A percentile compares a stretch with the other conserved stretches of the same genome.
Evolutionary conservation across 2,329 filamentous ascomycete species (phyloP).

Genomic region (Aspergillus ochraceus): DNA sequence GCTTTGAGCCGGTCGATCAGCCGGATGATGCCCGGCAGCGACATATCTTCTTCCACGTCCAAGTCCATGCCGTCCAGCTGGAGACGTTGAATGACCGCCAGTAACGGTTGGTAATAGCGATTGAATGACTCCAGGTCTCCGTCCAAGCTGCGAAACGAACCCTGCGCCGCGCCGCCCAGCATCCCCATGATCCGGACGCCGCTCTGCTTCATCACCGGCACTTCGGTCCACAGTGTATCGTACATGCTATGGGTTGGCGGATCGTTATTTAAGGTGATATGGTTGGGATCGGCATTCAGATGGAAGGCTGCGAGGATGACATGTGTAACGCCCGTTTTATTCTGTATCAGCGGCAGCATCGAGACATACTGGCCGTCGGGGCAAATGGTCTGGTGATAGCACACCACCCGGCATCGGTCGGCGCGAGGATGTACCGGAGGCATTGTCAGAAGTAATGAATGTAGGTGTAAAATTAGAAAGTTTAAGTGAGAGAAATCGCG

Average conservation of each 20-base stretch:
- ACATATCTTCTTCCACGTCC: slow-evolving; percentile 77
- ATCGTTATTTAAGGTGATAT: slow-evolving; percentile 79
- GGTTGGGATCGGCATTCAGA: slow-evolving; percentile 66
- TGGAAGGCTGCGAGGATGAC: slow-evolving; percentile 86
- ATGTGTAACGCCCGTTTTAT: slow-evolving; percentile 69
- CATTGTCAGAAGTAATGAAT: slow-evolving; percentile 26
- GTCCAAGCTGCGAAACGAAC: slow-evolving; percentile 66
- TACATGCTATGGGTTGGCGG: slow-evolving; percentile 67
- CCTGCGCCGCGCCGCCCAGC: slow-evolving; percentile 80
- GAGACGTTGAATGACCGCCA: slow-evolving; percentile 62
- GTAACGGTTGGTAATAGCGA: slow-evolving; percentile 68
- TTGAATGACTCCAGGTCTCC: slow-evolving; percentile 65
- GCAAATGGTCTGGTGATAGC: slow-evolving; percentile 67
- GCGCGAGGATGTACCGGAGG: slow-evolving; percentile 35
- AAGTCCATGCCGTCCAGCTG: slow-evolving; percentile 71
- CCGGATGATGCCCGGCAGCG: slow-evolving; percentile 64
- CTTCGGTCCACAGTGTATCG: slow-evolving; percentile 75
- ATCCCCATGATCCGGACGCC: slow-evolving; percentile 82
- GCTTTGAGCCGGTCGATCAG: slow-evolving; percentile 66
- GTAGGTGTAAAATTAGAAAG: neutral
- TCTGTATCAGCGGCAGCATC: slow-evolving; percentile 60
- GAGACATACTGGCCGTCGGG: slow-evolving; percentile 57
- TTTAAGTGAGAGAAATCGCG: neutral
- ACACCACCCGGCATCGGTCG: slow-evolving; percentile 40
- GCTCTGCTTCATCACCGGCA: slow-evolving; percentile 66